phyloP scores from a whole-genome alignment of 2,329 filamentous ascomycete genomes.

The Clonostachys rosea region DNA sequence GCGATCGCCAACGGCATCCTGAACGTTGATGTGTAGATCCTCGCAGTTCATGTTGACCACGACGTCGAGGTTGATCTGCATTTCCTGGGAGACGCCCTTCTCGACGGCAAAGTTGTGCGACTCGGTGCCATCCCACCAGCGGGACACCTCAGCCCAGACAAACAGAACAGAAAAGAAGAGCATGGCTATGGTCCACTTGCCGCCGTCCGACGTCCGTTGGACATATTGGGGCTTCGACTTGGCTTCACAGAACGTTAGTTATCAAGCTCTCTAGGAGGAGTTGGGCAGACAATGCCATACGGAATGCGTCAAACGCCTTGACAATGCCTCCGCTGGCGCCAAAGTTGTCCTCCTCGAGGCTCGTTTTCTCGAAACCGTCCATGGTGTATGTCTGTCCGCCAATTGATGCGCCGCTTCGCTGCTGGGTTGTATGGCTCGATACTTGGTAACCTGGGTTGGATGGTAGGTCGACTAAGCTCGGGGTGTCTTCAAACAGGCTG shows the following conservation, averaged over 20 bases:
- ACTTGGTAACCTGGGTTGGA: no score
- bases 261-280: constrained; percentile 3
- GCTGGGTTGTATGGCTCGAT: no score
- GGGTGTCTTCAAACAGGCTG: no score
- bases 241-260: constrained; percentile 44
- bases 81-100: constrained; percentile 77
- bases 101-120: constrained; percentile 91
- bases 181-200: constrained; percentile 89
- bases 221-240: constrained; percentile 96
- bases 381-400: constrained; percentile 37
- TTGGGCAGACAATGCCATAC: constrained; percentile 44
- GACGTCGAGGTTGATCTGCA: constrained; percentile 96
- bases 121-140: constrained; percentile 83
- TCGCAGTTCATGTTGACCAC: constrained; percentile 84
- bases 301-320: constrained; percentile 94
- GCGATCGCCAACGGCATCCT: constrained; percentile 89
- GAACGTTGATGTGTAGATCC: constrained; percentile 92
- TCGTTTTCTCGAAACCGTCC: constrained; percentile 71
- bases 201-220: constrained; percentile 76
- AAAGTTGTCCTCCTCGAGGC: constrained; percentile 73
- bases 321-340: constrained; percentile 68
- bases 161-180: constrained; percentile 70
- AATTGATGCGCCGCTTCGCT: background rate
- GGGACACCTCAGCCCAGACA: constrained; percentile 69
- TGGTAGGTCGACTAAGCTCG: no score